Base-by-base conservation (phyloP, 208 protist species). In the Leishmania amazonensis region DNA sequence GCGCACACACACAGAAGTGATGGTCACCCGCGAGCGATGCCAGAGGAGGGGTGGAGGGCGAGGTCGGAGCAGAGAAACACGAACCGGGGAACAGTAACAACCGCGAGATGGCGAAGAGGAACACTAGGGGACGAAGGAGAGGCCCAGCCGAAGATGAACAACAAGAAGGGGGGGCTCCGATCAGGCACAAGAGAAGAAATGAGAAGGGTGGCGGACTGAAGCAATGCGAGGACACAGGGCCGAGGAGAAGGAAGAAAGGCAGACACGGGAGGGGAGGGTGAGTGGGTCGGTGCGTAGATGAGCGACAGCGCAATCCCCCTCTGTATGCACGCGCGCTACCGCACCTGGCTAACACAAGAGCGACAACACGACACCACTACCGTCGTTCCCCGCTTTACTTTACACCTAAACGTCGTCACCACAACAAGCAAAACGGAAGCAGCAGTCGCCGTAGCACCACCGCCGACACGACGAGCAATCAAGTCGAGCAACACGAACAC, bases 151-250 rank as follows among this genome's bases (percentile, higher is more conserved):
- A 31, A 67, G n/a, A 31, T 4, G n/a, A 84, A 38, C 19, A 79
- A 31, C 5, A 21, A 67, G 28, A 35, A 62, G 57, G 28, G 57
- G 28, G 60, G 60, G n/a, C 3, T 38, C 60, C 13, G 60, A 70
- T 72, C 76, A 80, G 78, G 76, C 58, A 71, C 54, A 81, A 24
- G 42, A 42, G 64, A 67, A 47, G 65, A 21, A 45, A 71, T 47
- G 11, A 68, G n/a, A 11, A 17, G 65, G 38, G 38, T 17, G 17
- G 13, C 17, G n/a, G n/a, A 38, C n/a, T 1, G 38, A 35, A 35
- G 65, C 38, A 45, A 71, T n/a, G 15, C 35, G 65, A 45, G 38
- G 31, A 42, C 35, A 38, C 21, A 68, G 67, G 31, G 53, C 70
- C 31, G 58, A 28, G 51, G 2, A 21, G 47, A 38, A 49, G 35